Conservation (phyloP, 2,329 filamentous ascomycete species). For the Diaporthe citriasiana region DNA sequence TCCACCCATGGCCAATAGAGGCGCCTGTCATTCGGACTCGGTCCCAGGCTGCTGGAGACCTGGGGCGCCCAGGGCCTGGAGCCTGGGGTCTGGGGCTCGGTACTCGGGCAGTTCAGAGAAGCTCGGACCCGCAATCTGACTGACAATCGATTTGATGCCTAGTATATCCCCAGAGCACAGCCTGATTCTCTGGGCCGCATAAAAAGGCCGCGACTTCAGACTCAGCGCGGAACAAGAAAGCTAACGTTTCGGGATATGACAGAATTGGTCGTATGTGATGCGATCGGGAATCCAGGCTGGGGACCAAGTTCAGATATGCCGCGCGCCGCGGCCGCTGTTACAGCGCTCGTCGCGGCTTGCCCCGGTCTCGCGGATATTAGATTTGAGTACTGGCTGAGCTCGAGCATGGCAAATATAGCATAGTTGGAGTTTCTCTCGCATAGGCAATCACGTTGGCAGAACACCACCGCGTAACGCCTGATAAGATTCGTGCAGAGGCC, state of each 20-base stretch:
- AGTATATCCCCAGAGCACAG: background rate
- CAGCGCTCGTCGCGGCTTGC: background rate
- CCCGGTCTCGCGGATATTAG: background rate
- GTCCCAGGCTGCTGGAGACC: conserved; percentile 24
- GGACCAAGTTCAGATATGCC: background rate
- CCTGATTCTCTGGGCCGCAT: background rate
- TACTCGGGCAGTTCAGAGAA: background rate
- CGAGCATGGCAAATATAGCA: conserved; percentile 1
- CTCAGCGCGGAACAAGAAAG: background rate
- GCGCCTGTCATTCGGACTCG: conserved; percentile 5
- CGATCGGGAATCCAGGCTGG: background rate
- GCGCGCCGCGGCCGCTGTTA: conserved; percentile 11
- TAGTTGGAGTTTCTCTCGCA: background rate
- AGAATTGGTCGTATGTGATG: background rate
- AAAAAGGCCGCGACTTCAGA: conserved; percentile 6
- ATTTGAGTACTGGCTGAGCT: background rate
- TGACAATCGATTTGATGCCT: background rate
- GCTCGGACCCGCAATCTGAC: background rate
- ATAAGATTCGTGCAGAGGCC: conserved; percentile 8
- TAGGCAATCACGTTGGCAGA: background rate
- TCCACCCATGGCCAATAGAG: conserved; percentile 2
- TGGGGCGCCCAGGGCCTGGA: background rate
- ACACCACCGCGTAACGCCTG: background rate
- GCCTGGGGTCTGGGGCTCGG: background rate
- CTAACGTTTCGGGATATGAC: background rate